These are phyloP conservation scores for Alternaria alternata DNA, from an alignment of 2,329 filamentous ascomycete species.

Conservation along the genomic window DNA sequence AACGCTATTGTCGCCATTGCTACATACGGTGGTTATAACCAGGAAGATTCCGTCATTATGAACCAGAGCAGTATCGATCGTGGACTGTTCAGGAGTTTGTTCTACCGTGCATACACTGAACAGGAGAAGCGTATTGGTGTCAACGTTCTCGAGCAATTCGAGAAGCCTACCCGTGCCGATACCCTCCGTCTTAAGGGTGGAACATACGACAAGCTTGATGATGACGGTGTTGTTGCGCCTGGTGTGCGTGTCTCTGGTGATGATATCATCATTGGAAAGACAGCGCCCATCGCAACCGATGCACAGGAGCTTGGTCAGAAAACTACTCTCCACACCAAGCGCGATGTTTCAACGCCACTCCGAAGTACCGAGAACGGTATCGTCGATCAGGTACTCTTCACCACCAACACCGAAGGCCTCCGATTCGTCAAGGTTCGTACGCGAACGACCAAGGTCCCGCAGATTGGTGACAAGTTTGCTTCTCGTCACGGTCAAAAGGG, in stretches of 20 bases:
- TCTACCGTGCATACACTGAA: conserved; percentile 97
- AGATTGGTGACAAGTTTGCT: conserved; percentile 99
- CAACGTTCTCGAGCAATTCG: conserved; percentile 90
- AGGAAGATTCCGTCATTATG: conserved; percentile 99
- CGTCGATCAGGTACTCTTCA: conserved; percentile 90
- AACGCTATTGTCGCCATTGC: conserved; percentile 98
- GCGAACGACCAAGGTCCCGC: conserved; percentile 95
- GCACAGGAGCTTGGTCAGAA: conserved; percentile 92
- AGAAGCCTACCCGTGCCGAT: conserved; percentile 89
- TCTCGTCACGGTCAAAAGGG: conserved; percentile 99
- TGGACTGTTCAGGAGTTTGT: conserved; percentile 94
- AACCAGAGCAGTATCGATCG: conserved; percentile 99
- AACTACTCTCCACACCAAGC: conserved; percentile 87
- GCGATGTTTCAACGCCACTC: conserved; percentile 93
- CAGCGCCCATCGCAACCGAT: conserved; percentile 90
- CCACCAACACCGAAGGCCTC: conserved; percentile 92
- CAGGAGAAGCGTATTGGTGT: conserved; percentile 96
- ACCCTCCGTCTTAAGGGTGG: conserved; percentile 93
- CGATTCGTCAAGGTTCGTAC: conserved; percentile 98
- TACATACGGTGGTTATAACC: conserved; percentile 98
- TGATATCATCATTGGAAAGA: conserved; percentile 99
- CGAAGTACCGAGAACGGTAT: conserved; percentile 97
- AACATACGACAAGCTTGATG: conserved; percentile 96
- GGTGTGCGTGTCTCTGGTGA: conserved; percentile 95
- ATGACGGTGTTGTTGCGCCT: conserved; percentile 92